phyloP scores from a whole-genome alignment of 2,329 filamentous ascomycete species.

The Cadophora sp. region DNA sequence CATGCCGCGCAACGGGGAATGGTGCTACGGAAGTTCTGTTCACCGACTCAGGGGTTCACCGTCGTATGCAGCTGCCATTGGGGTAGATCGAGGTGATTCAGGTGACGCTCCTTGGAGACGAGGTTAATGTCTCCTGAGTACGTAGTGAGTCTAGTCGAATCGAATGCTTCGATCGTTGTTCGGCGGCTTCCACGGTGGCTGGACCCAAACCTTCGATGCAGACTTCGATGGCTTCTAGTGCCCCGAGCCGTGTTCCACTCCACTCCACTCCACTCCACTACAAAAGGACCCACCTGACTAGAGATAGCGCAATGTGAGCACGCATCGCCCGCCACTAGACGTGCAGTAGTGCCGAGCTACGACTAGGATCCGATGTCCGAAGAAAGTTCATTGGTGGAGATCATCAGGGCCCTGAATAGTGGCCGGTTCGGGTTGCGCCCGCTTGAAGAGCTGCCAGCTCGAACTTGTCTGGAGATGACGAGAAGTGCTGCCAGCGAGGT shows the following conservation, averaged over 20 bases:
- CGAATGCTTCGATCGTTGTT: conserved; percentile 28
- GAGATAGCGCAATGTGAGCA: conserved; percentile 21
- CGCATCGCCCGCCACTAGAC: conserved; percentile 21
- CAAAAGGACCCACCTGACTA: not conserved
- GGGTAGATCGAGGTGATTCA: not conserved
- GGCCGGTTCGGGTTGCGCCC: conserved; percentile 16
- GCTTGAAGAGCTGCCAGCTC: not conserved
- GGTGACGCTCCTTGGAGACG: conserved; percentile 21
- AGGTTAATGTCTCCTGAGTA: conserved; percentile 19
- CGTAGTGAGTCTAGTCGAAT: not conserved
- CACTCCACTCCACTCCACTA: not conserved
- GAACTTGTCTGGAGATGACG: not conserved
- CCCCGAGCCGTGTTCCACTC: conserved; percentile 13
- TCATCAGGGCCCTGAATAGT: conserved; percentile 13
- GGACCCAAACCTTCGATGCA: conserved; percentile 33
- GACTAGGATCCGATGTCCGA: conserved; percentile 6
- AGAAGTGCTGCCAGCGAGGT: not conserved
- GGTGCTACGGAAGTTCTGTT: not conserved
- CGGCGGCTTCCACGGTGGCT: conserved; percentile 38
- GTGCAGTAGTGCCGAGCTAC: not conserved
- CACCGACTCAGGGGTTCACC: conserved; percentile 28
- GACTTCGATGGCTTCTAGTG: conserved; percentile 38
- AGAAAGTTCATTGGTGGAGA: not conserved
- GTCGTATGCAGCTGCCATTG: not conserved
- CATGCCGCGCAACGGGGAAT: not conserved